Percentiles rank a stretch among this genome's conserved stretches.
Conservation (phyloP, 306 rosid genomes). For the Quercus dentata region DNA sequence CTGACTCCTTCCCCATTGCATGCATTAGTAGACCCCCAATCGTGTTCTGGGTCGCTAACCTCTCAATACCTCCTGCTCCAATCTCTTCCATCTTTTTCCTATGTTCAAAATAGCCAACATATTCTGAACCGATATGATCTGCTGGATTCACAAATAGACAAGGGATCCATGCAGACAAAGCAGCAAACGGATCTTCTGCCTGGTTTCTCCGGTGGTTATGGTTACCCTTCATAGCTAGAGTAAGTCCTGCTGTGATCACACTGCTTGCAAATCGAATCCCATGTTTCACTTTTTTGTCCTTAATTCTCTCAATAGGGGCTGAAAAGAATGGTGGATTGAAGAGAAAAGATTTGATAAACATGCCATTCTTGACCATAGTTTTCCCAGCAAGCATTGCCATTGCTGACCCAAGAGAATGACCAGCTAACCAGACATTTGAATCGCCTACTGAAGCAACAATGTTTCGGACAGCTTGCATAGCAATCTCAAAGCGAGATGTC, state of each 20-base stretch:
- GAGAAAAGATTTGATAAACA: conserved; percentile 62
- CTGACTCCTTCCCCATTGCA: conserved; percentile 65
- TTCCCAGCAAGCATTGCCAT: conserved; percentile 86
- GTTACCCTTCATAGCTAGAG: conserved; percentile 66
- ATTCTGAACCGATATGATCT: conserved; percentile 71
- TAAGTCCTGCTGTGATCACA: conserved; percentile 71
- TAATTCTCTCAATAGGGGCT: conserved; percentile 87
- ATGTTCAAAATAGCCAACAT: conserved; percentile 85
- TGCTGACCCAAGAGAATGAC: conserved; percentile 92
- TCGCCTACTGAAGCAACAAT: conserved; percentile 66
- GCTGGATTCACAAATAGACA: conserved; percentile 73
- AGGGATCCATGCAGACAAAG: conserved; percentile 74
- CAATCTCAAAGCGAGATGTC: conserved; percentile 75
- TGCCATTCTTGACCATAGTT: conserved; percentile 68
- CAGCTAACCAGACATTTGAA: conserved; percentile 81
- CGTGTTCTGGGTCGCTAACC: conserved; percentile 76
- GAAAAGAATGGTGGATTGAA: conserved; percentile 84
- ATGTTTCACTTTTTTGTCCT: conserved; percentile 51
- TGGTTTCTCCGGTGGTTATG: conserved; percentile 36
- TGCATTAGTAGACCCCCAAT: conserved; percentile 59
- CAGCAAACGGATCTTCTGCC: conserved; percentile 52
- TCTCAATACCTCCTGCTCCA: conserved; percentile 77
- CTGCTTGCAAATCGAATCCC: conserved; percentile 76
- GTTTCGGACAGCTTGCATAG: conserved; percentile 65
- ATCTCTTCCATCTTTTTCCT: conserved; percentile 79